A percentile compares a stretch with the other conserved stretches of the same genome.
phyloP scores from a whole-genome alignment of 192 early-diverging fungal species.

The Backusella sp. region DNA sequence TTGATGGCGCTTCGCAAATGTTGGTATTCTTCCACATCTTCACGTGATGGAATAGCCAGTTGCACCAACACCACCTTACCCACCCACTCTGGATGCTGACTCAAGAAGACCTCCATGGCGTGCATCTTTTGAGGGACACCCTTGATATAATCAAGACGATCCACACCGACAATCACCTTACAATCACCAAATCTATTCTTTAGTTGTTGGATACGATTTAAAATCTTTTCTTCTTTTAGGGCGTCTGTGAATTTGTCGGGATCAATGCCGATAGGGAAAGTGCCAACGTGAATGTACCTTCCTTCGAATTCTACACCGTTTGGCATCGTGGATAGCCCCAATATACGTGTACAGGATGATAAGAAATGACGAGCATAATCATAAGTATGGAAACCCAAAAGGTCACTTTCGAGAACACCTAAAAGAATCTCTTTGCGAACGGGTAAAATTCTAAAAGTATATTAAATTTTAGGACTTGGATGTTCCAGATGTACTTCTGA shows the following conservation, averaged over 20 bases:
- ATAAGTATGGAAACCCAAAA: constrained; percentile 99
- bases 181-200: constrained; percentile 82
- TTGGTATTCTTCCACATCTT: constrained; percentile 99
- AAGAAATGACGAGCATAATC: constrained; percentile 99
- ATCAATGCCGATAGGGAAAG: constrained; percentile 99
- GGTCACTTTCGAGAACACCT: constrained; percentile 89
- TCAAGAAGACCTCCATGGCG: constrained; percentile 91
- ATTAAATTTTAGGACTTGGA: neutral
- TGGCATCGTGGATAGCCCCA: constrained; percentile 90
- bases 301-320: constrained; percentile 93
- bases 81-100: constrained; percentile 85
- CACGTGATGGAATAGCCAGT: constrained; percentile 96
- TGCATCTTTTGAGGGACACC: constrained; percentile 99
- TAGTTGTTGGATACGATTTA: constrained; percentile 75
- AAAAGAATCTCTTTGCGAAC: constrained; percentile 91
- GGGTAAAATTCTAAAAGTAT: constrained; percentile 72
- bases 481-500: neutral
- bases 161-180: constrained; percentile 94
- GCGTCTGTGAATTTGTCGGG: constrained; percentile 91
- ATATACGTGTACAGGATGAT: constrained; percentile 93
- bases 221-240: constrained; percentile 65
- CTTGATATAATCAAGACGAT: constrained; percentile 99
- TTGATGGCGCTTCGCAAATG: constrained; percentile 92
- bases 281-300: constrained; percentile 92
- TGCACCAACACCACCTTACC: constrained; percentile 96